Evolutionary conservation across 768 basidiomycete species (phyloP), one percentile per base, ranked within the genome.

Genomic region (Lentinula edodes): DNA sequence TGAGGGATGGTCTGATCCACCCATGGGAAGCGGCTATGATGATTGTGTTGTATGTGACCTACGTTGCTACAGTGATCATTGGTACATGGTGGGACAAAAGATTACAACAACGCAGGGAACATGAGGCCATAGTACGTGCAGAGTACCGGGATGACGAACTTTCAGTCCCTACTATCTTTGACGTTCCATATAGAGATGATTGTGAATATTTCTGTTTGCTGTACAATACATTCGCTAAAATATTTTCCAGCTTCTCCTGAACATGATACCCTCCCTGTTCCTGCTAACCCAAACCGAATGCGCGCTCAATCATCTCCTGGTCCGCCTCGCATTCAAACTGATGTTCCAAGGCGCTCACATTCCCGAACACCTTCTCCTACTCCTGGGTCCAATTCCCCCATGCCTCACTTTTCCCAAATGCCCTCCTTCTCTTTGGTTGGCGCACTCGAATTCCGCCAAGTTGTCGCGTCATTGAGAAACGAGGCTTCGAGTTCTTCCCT

Each of bases 381-480:
- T 6, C 18, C 39, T 41, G 53, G 51, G 12, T 34, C 28, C 15
- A 41, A 41, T 28, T 74, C 71, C 28, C 32, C 34, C 15, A 20
- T 43, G 65, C 71, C 52, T 65, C 71, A 66, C 62, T 72, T 77
- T 41, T 71, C 73, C 9, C 83, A 84, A 63, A 82, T 93, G 73
- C 90, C 90, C 2, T 91, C 90, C 0, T 93, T 93, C 67, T 98
- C 96, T 2, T 83, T 99, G 1, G 84, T 98, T 5, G 93, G 96
- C 8, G 97, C 97, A 0, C 83, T 99, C 48, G 97, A 99, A 73
- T 99, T 99, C 74, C 83, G 95, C 16, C 89, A 95, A 62, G 90
- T 98, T 23, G 89, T 99, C 20, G 81, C 89, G 10, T 87, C 89
- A 0, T 78, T 99, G 23, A 85, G 86, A 64, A 79, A 80, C 53